Base-by-base conservation (phyloP, 257 asterid species). In the Ehretia macrophylla region DNA sequence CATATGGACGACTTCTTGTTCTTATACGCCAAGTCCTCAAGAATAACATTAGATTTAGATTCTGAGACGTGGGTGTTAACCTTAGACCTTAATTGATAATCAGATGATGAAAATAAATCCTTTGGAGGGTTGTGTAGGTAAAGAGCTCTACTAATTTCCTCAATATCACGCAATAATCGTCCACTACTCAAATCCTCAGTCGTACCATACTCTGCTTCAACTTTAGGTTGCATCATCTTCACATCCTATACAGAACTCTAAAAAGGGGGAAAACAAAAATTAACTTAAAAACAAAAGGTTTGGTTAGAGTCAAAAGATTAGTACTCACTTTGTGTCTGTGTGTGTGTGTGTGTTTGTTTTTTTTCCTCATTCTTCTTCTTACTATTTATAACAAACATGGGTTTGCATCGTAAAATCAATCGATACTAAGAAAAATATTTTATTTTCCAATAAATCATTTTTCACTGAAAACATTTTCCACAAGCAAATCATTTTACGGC, bases 61-160 rank as follows among this genome's bases (percentile, higher is more conserved):
- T 42, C 16, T 42, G 47, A 3, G 4, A 27, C 35, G 6, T 6
- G 35, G 35, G 35, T 27, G 35, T 72, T 46, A 39, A 73, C 61
- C 22, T 63, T 60, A 58, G 70, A 69, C 23, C 60, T 52, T 32
- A 49, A 54, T 11, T 32, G 69, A 32, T 51, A 62, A 57, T 60
- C 74, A 17, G 74, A 42, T 53, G 72, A 59, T 44, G 80, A 52
- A 80, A 65, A 67, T 51, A 72, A 77, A 67, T 83, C 73, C 68
- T 61, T 76, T 5, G 23, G 71, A 11, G 74, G 79, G 61, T 68
- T 68, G 56, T 72, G 79, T 73, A 82, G 73, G 72, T 84, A 85
- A 51, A 91, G 97, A 48, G 94, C 90, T 71, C 73, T 77, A 75
- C 95, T 79, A 49, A 91, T 84, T 76, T 88, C 88, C 77, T 85